Percentiles rank a stretch among this genome's conserved stretches.
Evolutionary conservation across 1,139 yeast genomes (phyloP).

Genomic region (Arxiozyma slooffiae): DNA sequence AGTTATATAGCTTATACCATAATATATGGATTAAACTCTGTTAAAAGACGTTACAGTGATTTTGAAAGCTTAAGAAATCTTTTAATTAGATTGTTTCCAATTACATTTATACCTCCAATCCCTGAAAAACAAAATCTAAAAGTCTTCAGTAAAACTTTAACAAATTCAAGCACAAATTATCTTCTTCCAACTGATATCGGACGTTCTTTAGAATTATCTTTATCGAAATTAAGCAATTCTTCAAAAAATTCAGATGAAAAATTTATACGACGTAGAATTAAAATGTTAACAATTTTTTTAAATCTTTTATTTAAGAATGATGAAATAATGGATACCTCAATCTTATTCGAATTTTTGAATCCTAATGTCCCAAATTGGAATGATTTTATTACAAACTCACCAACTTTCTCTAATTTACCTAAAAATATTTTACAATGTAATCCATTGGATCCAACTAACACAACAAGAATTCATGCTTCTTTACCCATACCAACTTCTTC

Average conservation of each 20-base stretch:
- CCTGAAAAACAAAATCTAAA: conserved; percentile 68
- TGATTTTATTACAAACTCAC: conserved; percentile 41
- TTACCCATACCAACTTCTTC: conserved; percentile 54
- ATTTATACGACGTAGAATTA: conserved; percentile 29
- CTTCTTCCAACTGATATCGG: conserved; percentile 25
- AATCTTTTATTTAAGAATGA: conserved; percentile 21
- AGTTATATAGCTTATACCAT: conserved; percentile 78
- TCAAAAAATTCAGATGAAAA: conserved; percentile 26
- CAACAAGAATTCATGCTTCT: conserved; percentile 48
- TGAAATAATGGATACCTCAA: conserved; percentile 42
- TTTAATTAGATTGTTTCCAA: conserved; percentile 66
- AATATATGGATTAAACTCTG: conserved; percentile 46
- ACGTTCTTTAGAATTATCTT: conserved; percentile 24
- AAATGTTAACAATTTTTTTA: conserved; percentile 27
- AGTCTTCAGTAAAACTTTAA: conserved; percentile 26
- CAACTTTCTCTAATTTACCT: conserved; percentile 48
- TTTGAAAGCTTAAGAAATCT: conserved; percentile 73
- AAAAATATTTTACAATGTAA: conserved; percentile 44
- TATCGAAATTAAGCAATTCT: conserved; percentile 26
- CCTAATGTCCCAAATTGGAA: conserved; percentile 69
- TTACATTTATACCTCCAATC: conserved; percentile 80
- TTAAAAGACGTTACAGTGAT: conserved; percentile 81
- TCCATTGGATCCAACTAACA: conserved; percentile 44
- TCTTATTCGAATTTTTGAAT: conserved; percentile 69
- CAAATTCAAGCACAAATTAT: conserved; percentile 24